phyloP scores from a whole-genome alignment of 2,329 filamentous ascomycete genomes.

The Verticillium longisporum region DNA sequence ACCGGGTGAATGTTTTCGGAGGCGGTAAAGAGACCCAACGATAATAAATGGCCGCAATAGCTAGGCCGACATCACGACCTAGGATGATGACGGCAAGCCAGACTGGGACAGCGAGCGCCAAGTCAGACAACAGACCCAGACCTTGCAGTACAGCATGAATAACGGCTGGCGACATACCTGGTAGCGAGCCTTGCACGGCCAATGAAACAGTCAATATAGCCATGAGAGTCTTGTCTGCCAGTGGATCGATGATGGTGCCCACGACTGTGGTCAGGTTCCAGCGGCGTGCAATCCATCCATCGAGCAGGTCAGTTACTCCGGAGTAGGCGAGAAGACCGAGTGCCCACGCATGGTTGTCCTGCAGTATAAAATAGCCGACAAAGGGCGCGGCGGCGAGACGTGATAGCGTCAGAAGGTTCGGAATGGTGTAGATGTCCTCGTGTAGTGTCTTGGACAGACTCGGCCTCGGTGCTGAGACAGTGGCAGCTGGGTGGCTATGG shows the following conservation, averaged over 20 bases:
- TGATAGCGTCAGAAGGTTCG: conserved; percentile 85
- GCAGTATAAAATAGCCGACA: conserved; percentile 81
- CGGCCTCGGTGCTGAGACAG: neutral
- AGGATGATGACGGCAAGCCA: conserved; percentile 90
- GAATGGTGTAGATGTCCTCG: conserved; percentile 96
- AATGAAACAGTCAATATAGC: conserved; percentile 82
- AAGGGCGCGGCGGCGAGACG: conserved; percentile 76
- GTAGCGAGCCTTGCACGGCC: conserved; percentile 74
- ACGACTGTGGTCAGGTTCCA: conserved; percentile 91
- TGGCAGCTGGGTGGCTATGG: neutral
- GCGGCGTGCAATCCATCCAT: conserved; percentile 85
- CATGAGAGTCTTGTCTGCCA: conserved; percentile 97
- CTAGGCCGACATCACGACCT: conserved; percentile 78
- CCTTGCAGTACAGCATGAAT: neutral
- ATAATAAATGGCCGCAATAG: conserved; percentile 85
- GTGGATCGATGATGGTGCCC: conserved; percentile 88
- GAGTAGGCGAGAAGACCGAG: conserved; percentile 87
- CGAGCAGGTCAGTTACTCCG: conserved; percentile 82
- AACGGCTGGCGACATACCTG: conserved; percentile 45
- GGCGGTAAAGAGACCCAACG: conserved; percentile 90
- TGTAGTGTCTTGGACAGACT: conserved; percentile 28
- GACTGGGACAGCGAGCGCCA: conserved; percentile 36
- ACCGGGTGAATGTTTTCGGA: conserved; percentile 84
- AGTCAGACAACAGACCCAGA: neutral
- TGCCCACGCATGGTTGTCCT: conserved; percentile 73